These are phyloP conservation scores for Amylostereum chailletii DNA, from an alignment of 1,284 basidiomycete genomes.

Conservation along the genomic window DNA sequence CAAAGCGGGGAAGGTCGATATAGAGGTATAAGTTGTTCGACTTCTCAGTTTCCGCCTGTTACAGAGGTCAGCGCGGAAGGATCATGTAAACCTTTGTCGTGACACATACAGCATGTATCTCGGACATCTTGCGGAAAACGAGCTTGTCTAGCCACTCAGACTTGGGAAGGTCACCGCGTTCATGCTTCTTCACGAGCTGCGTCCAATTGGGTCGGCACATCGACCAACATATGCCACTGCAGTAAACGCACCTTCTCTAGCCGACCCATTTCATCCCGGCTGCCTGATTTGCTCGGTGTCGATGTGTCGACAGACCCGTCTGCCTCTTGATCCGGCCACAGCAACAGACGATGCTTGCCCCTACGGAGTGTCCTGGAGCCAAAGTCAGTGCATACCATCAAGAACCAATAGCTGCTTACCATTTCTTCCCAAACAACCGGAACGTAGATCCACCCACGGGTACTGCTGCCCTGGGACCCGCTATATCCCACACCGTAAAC, in stretches of 20 bases:
- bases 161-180: slow-evolving; percentile 88
- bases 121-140: slow-evolving; percentile 89
- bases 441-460: slow-evolving; percentile 90
- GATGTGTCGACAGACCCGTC: slow-evolving; percentile 76
- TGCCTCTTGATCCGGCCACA: slow-evolving; percentile 80
- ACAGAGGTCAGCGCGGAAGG: background rate
- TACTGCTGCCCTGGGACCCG: slow-evolving; percentile 62
- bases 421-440: slow-evolving; percentile 84
- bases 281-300: slow-evolving; percentile 80
- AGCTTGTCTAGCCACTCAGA: slow-evolving; percentile 95
- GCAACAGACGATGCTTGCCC: slow-evolving; percentile 82
- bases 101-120: slow-evolving; percentile 73
- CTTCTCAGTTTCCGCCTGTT: slow-evolving; percentile 77
- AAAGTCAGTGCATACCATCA: background rate
- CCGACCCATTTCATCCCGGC: slow-evolving; percentile 87
- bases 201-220: background rate
- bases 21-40: slow-evolving; percentile 90
- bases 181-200: slow-evolving; percentile 92
- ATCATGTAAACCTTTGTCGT: background rate
- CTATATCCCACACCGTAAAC: slow-evolving; percentile 94
- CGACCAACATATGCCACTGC: background rate
- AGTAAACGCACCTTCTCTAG: slow-evolving; percentile 75
- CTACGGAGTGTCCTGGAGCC: slow-evolving; percentile 70
- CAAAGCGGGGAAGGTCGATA: slow-evolving; percentile 93
- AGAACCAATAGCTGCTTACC: slow-evolving; percentile 36